phyloP scores from a whole-genome alignment of 129 eudicot genomes.

The Apium graveolens region DNA sequence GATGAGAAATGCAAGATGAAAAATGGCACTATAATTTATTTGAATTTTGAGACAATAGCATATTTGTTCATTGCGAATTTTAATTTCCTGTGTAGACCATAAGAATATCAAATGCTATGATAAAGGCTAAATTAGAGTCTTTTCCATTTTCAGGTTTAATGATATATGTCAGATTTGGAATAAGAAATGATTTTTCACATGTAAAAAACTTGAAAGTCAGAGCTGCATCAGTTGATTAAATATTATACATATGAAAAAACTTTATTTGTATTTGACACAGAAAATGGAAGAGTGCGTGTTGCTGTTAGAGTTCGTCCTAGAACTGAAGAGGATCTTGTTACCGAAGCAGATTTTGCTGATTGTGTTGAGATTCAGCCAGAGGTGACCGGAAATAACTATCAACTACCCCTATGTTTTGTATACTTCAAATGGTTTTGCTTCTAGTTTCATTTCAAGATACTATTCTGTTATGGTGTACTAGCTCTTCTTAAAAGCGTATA shows the following conservation, averaged over 20 bases:
- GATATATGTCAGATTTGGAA: background rate
- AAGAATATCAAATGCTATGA: background rate
- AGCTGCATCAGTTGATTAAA: background rate
- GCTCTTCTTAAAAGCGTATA: background rate
- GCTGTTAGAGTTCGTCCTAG: constrained; percentile 86
- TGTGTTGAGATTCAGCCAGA: constrained; percentile 90
- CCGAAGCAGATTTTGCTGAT: constrained; percentile 78
- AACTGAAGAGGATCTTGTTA: constrained; percentile 62
- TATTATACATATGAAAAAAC: background rate
- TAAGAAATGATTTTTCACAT: background rate
- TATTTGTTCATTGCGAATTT: background rate
- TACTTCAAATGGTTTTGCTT: background rate
- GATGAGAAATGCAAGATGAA: background rate
- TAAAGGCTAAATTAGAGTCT: background rate
- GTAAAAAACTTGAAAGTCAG: background rate
- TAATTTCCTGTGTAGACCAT: background rate
- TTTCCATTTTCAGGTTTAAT: constrained; percentile 1
- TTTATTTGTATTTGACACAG: constrained; percentile 32
- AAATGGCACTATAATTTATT: background rate
- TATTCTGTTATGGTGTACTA: background rate
- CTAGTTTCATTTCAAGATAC: background rate
- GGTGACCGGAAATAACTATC: constrained; percentile 30
- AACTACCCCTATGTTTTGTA: background rate
- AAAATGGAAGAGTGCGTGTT: constrained; percentile 93
- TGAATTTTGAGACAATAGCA: background rate